Evolutionary conservation across 2,329 filamentous ascomycete species (phyloP).

Genomic region (Pseudogymnoascus sp.): DNA sequence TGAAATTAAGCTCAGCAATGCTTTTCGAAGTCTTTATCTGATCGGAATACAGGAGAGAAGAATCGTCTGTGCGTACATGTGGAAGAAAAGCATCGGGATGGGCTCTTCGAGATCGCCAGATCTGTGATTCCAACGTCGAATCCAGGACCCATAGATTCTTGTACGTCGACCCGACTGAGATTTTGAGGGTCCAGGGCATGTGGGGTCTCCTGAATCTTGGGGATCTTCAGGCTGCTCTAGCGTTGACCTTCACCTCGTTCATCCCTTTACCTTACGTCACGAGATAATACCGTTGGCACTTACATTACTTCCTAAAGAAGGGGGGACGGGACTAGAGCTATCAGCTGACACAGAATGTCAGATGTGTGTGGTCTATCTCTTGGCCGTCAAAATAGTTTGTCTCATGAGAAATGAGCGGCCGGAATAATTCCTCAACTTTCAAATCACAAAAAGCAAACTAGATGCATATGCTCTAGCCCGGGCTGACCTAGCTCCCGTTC

Average conservation of each 20-base stretch:
- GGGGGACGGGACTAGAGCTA: background rate
- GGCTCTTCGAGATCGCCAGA: background rate
- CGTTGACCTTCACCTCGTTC: background rate
- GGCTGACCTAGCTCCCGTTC: constrained; percentile 3
- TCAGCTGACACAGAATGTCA: constrained; percentile 1
- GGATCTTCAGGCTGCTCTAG: background rate
- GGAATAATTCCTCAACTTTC: constrained; percentile 6
- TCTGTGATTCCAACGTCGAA: constrained; percentile 2
- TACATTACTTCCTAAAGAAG: background rate
- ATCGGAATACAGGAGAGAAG: background rate
- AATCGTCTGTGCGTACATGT: background rate
- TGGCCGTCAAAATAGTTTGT: constrained; percentile 1
- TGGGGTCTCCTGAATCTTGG: constrained; percentile 3
- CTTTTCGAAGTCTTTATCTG: background rate
- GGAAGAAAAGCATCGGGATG: background rate
- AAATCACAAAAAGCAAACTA: constrained; percentile 4
- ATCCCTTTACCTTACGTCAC: background rate
- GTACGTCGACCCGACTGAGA: background rate
- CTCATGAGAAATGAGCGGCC: constrained; percentile 4
- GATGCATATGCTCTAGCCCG: background rate
- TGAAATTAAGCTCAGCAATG: background rate
- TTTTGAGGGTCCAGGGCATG: constrained; percentile 5
- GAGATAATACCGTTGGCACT: background rate
- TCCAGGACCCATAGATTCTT: background rate
- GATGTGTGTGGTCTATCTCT: background rate